Percentiles rank a stretch among this genome's conserved stretches.
phyloP scores from a whole-genome alignment of 2,329 filamentous ascomycete genomes.

The Ceratocystis smalleyi region DNA sequence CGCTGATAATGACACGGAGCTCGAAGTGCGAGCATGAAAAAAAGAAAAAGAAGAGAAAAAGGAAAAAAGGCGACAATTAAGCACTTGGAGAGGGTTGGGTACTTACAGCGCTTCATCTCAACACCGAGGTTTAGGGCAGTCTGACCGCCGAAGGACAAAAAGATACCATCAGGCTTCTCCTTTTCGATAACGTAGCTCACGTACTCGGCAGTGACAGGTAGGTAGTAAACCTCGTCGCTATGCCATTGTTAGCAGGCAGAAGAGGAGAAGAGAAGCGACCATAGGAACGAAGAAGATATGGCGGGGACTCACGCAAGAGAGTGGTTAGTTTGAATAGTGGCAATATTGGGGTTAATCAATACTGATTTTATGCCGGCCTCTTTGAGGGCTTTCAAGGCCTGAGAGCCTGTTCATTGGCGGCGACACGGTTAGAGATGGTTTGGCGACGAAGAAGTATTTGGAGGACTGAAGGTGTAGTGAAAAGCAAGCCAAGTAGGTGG shows the following conservation, averaged over 20 bases:
- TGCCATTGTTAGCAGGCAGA: neutral
- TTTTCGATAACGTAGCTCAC: slow-evolving; percentile 94
- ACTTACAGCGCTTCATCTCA: slow-evolving; percentile 65
- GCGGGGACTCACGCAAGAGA: slow-evolving; percentile 44
- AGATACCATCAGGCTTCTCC: slow-evolving; percentile 90
- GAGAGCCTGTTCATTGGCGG: slow-evolving; percentile 48
- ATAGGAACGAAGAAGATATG: slow-evolving; percentile 1
- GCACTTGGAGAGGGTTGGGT: neutral
- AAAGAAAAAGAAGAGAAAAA: neutral
- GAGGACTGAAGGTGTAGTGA: neutral
- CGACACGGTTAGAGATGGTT: slow-evolving; percentile 16
- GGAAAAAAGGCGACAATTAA: neutral
- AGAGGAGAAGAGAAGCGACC: neutral
- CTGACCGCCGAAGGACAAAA: slow-evolving; percentile 93
- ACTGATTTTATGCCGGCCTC: slow-evolving; percentile 85
- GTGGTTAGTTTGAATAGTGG: slow-evolving; percentile 95
- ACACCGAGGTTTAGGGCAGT: slow-evolving; percentile 94
- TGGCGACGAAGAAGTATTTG: neutral
- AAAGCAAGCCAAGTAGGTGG: neutral
- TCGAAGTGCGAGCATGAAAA: slow-evolving; percentile 9
- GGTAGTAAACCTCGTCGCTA: slow-evolving; percentile 85
- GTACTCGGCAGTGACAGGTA: slow-evolving; percentile 94
- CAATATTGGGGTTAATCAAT: slow-evolving; percentile 95
- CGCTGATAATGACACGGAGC: slow-evolving; percentile 4
- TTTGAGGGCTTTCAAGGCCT: slow-evolving; percentile 92